phyloP scores from a whole-genome alignment of 2,329 filamentous ascomycete genomes.

The Aschersonia sp. region DNA sequence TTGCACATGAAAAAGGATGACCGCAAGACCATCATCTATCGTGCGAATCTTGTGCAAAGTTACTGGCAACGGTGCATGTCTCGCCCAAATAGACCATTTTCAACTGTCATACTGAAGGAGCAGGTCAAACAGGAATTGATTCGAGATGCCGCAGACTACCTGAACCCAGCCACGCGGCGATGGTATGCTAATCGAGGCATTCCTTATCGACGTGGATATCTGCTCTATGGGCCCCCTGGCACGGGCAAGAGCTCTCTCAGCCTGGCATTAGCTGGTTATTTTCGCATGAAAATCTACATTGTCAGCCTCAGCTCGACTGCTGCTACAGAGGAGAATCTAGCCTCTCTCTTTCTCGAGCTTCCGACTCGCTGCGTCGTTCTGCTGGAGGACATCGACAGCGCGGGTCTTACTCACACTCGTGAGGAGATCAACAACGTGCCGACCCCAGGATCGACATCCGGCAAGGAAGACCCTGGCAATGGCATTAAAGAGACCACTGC shows the following conservation, averaged over 20 bases:
- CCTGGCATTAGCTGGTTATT: slow-evolving; percentile 54
- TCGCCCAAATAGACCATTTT: slow-evolving; percentile 44
- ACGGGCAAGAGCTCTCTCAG: slow-evolving; percentile 66
- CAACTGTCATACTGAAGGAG: slow-evolving; percentile 50
- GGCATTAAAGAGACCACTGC: neutral
- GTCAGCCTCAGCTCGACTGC: slow-evolving; percentile 49
- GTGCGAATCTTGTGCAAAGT: slow-evolving; percentile 34
- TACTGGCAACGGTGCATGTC: slow-evolving; percentile 50
- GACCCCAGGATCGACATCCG: neutral
- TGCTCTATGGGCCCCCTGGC: slow-evolving; percentile 67
- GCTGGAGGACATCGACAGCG: slow-evolving; percentile 63
- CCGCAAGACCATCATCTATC: slow-evolving; percentile 51
- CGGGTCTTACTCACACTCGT: slow-evolving; percentile 50
- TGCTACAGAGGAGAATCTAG: slow-evolving; percentile 51
- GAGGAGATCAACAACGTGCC: slow-evolving; percentile 14
- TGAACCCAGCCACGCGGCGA: slow-evolving; percentile 45
- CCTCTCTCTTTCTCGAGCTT: slow-evolving; percentile 48
- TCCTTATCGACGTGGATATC: slow-evolving; percentile 71
- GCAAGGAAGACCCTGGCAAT: neutral
- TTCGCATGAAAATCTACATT: slow-evolving; percentile 59
- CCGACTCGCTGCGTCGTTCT: slow-evolving; percentile 59
- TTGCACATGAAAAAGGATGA: slow-evolving; percentile 42
- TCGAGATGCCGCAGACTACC: slow-evolving; percentile 47
- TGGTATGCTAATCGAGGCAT: slow-evolving; percentile 81
- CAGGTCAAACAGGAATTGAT: slow-evolving; percentile 44